Base-by-base conservation (phyloP, 495 filamentous ascomycete genomes). In the Aspergillus cavernicola region DNA sequence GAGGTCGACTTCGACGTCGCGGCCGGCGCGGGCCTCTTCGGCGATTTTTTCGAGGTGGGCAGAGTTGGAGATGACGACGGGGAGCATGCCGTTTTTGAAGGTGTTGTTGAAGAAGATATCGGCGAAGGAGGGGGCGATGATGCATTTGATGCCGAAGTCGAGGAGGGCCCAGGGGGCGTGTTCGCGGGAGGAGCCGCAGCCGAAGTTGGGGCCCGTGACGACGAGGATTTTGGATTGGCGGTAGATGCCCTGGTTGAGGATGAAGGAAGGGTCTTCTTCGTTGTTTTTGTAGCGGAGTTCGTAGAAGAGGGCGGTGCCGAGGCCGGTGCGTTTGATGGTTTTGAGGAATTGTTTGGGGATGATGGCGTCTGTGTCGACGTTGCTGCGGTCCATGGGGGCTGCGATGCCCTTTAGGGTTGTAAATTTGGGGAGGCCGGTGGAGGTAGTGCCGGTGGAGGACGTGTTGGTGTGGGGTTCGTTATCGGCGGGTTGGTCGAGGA, bases 81-180 rank as follows among this genome's bases (percentile, higher is more conserved):
- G 92, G 32, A 98, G 80, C 93, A 98, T 98, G 71, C 92, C 93
- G 74, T 98, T 98, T 80, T 98, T 98, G 82, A 97, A 97, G 15
- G 89, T 95, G 76, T 98, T 98, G 81, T 97, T 98, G 83, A 91
- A 95, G 82, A 97, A 97, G 71, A 98, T 98, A 64, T 98, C 93
- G 53, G 90, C 92, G 62, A 88, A 98, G 13, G 85, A 89, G 10
- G 91, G 89, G 1, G 92, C 93, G 59, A 97, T 95, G 57, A 97
- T 80, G 66, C 87, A 91, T 62, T 85, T 89, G 74, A 98, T 93
- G 52, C 93, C 93, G 61, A 97, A 97, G 71, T 98, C 93, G 42
- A 93, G 84, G 22, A 98, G 79, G 18, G 93, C 92, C 93, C 93
- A 98, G 20, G 93, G 93, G 13, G 93, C 93, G 75, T 98, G 93